These are phyloP conservation scores for Hirschioporus abietinus DNA, from an alignment of 768 basidiomycete species.

Conservation along the genomic window DNA sequence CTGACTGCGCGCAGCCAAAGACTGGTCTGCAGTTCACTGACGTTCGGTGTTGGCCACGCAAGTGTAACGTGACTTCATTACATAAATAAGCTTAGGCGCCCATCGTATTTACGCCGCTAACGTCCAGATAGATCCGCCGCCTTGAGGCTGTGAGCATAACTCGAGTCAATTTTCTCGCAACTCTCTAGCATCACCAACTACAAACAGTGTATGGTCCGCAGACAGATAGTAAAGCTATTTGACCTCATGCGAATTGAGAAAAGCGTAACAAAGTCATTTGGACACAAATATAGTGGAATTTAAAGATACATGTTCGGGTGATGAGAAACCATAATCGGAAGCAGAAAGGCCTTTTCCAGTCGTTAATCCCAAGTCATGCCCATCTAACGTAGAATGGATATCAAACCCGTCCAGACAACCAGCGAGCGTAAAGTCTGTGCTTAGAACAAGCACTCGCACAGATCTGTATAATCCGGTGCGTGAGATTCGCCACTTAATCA, in stretches of 20 bases:
- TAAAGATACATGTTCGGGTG: not conserved
- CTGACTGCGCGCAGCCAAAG: not conserved
- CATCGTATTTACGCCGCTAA: not conserved
- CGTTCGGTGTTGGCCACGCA: not conserved
- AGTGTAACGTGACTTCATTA: not conserved
- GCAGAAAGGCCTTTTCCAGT: not conserved
- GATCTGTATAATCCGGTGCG: not conserved
- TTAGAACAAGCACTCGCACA: slow-evolving; percentile 6
- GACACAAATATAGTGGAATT: not conserved
- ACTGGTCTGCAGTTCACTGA: not conserved
- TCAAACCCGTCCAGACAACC: not conserved
- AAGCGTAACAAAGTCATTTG: not conserved
- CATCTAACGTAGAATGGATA: not conserved
- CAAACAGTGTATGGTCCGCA: no score
- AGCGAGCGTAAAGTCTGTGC: not conserved
- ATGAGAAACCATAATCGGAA: slow-evolving; percentile 3
- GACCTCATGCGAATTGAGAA: not conserved
- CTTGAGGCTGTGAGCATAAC: not conserved
- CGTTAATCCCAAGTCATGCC: not conserved
- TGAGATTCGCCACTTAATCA: not conserved
- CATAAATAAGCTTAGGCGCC: not conserved
- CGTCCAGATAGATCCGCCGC: not conserved
- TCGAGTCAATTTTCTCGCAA: not conserved
- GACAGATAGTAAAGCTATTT: not conserved
- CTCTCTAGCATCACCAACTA: not conserved